These are phyloP conservation scores for Pseudogymnoascus sp. DNA, from an alignment of 2,329 filamentous ascomycete species.

Conservation along the genomic window DNA sequence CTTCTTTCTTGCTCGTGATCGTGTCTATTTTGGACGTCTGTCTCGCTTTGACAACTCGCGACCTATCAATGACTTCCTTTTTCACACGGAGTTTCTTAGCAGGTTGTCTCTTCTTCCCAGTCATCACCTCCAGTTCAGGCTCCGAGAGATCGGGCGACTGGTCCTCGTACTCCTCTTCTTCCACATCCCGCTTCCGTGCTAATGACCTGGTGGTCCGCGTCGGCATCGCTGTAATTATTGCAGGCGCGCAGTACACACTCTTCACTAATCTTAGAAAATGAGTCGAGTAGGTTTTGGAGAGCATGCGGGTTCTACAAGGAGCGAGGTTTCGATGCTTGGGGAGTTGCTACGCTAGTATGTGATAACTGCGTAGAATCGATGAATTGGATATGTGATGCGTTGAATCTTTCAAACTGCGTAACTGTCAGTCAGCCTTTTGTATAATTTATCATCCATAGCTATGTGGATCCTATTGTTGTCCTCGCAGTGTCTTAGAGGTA, in stretches of 20 bases:
- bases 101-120: neutral
- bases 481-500: neutral
- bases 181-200: neutral
- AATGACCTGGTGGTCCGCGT: neutral
- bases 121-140: neutral
- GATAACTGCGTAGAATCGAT: neutral
- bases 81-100: neutral
- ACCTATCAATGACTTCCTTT: neutral
- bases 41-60: neutral
- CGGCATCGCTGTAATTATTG: neutral
- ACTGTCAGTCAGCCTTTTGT: neutral
- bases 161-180: neutral
- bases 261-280: neutral
- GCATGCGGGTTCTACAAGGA: neutral
- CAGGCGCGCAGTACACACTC: neutral
- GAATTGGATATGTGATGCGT: neutral
- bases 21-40: neutral
- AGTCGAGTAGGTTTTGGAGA: neutral
- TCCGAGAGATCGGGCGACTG: neutral
- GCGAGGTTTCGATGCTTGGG: neutral
- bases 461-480: neutral
- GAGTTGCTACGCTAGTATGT: neutral
- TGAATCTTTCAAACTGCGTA: neutral
- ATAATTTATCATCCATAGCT: neutral
- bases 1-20: conserved; percentile 43